Conservation (phyloP, 1,284 basidiomycete genomes). For the Cutaneotrichosporon sp. region DNA sequence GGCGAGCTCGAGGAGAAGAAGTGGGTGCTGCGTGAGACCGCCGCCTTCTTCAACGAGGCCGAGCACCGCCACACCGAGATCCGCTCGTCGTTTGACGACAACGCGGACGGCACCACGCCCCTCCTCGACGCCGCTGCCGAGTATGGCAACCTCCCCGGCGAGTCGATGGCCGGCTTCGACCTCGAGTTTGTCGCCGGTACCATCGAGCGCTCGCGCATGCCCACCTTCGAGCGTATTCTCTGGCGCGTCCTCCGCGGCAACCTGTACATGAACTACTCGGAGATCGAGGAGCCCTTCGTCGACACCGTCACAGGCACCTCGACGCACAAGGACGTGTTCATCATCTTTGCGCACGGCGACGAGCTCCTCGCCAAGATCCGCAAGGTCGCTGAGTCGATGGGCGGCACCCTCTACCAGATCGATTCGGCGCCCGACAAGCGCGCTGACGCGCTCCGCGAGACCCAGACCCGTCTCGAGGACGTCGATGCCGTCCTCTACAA, state of each 20-base stretch:
- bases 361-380: conserved; percentile 94
- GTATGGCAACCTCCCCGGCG: conserved; percentile 55
- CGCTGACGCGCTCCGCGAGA: conserved; percentile 83
- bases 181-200: conserved; percentile 98
- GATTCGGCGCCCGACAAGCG: conserved; percentile 93
- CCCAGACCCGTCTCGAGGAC: conserved; percentile 87
- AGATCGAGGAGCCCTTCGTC: conserved; percentile 91
- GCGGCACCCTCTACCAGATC: conserved; percentile 94
- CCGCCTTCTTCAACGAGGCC: conserved; percentile 93
- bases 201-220: conserved; percentile 87
- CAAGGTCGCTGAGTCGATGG: conserved; percentile 98
- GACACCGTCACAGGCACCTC: conserved; percentile 78
- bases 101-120: conserved; percentile 65
- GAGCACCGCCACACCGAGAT: conserved; percentile 77
- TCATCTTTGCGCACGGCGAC: conserved; percentile 98
- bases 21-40: conserved; percentile 92
- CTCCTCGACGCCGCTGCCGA: conserved; percentile 86
- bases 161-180: conserved; percentile 65
- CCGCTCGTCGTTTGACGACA: conserved; percentile 85
- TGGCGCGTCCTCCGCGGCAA: conserved; percentile 99
- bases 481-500: conserved; percentile 87
- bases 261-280: conserved; percentile 98
- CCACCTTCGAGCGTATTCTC: conserved; percentile 94
- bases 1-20: conserved; percentile 89
- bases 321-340: conserved; percentile 97